Base-by-base conservation (phyloP, 1,284 basidiomycete species). In the Coniferiporia sulphurascens region DNA sequence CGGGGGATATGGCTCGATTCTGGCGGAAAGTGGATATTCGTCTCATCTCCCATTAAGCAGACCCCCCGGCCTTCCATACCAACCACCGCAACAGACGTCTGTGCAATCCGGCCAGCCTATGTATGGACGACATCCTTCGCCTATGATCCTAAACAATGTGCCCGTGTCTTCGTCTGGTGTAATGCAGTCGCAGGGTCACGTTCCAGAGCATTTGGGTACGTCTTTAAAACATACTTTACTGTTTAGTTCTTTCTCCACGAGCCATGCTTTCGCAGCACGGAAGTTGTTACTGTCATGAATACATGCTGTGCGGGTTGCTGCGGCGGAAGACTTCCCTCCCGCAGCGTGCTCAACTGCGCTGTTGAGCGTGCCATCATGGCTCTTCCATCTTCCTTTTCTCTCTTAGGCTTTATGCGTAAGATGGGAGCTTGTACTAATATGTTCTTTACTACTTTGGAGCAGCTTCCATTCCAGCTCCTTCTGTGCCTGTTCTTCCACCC, bases 231-330 rank as follows among this genome's bases (percentile, higher is more conserved):
- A 48, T 35, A 22, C 9, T 48, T 21, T 22, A 32, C 51, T 49
- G 55, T 38, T 19, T 58, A 51, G 60, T 55, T 56, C 59, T 60
- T 56, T 50, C 52, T 60, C 59, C 60, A 53, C 55, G 85, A 66
- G 74, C 85, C 85, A 83, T 88, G 76, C 86, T 87, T 88, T 84
- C 76, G 76, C 84, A 88, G 85, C 86, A 84, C 85, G 60, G 56
- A 61, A 54, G 36, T 15, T 60, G 43, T 55, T 55, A 55, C 36
- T 22, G 58, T 59, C 58, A 46, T 59, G 52, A 51, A 38, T 52
- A 10, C n/a, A 21, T 49, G 51, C 50, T 51, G 48, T 41, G 13
- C 21, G 21, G 4, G 32, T 45, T 41, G 50, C 15, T 45, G 27
- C 45, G 54, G 8, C 52, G 32, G 41, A 19, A 35, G 44, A 36